Base-by-base conservation (phyloP, 345 rosid genomes). In the Brassica cretica region DNA sequence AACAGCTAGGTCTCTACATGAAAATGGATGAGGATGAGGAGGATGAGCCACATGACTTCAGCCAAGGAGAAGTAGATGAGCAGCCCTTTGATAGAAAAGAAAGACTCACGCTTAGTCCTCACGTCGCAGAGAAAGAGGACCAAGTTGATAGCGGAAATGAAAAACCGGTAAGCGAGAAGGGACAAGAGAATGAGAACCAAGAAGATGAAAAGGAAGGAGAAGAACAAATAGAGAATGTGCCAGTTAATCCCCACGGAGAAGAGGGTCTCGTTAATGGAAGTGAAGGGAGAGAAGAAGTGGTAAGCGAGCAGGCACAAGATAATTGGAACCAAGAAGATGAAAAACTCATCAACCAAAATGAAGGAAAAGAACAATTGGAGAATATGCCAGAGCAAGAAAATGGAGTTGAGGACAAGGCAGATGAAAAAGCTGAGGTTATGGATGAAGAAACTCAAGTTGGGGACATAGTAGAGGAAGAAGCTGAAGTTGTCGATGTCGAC, bases 1-100 rank as follows among this genome's bases (percentile, higher is more conserved):
- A 90, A 73, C 91, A 88, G 65, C 81, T 94, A 53, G 98, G 98
- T 30, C 67, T 94, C 67, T 94, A 84, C 84, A 92, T 92, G 85
- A 94, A 94, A 79, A 81, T 67, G 70, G 90, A 84, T 56, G 91
- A 87, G 5, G 92, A 90, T 3, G 97, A 88, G 63, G 94, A 81
- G 33, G 84, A 75, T 63, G 89, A 83, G 76, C 85, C 76, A 0
- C 85, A 80, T n/a, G n/a, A n/a, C 2, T 25, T 64, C 33, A 85
- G 63, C 51, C 59, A 77, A 53, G 70, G 41, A 77, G 72, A 78
- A 65, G 71, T 27, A 56, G 76, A 78, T 64, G 80, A 78, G 64
- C 75, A 27, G 71, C 66, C 1, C 49, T 6, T 15, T 53, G 67
- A 65, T 37, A 29, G 66, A 18, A 71, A 44, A 33, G 75, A 55